phyloP scores from a whole-genome alignment of 257 asterid genomes.

The Perilla frutescens region DNA sequence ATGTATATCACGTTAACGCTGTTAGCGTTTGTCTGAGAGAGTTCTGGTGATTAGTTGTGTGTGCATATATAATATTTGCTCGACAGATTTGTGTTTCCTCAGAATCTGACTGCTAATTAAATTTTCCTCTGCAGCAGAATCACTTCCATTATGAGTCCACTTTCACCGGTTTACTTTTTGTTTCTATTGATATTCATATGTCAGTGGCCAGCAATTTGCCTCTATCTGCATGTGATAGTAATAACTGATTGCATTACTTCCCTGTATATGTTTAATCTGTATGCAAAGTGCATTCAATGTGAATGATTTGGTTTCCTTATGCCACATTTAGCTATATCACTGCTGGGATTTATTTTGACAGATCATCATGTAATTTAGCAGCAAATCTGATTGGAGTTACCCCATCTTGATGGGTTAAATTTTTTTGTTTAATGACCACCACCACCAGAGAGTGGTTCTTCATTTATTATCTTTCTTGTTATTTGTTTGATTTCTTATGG shows the following conservation, averaged over 20 bases:
- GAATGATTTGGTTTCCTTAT: slow-evolving; percentile 30
- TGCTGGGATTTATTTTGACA: background rate
- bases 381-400: slow-evolving; percentile 26
- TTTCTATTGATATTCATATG: slow-evolving; percentile 24
- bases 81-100: slow-evolving; percentile 9
- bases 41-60: slow-evolving; percentile 18
- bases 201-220: slow-evolving; percentile 20
- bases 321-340: slow-evolving; percentile 18
- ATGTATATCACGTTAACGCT: background rate
- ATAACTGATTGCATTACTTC: slow-evolving; percentile 11
- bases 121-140: slow-evolving; percentile 22
- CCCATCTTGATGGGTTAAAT: slow-evolving; percentile 4
- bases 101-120: slow-evolving; percentile 15
- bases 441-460: slow-evolving; percentile 19
- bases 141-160: background rate
- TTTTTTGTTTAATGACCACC: slow-evolving; percentile 16
- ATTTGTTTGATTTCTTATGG: slow-evolving; percentile 13
- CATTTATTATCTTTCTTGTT: slow-evolving; percentile 23
- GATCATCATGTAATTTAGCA: slow-evolving; percentile 15
- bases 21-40: background rate
- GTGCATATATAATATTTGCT: slow-evolving; percentile 15
- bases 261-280: background rate
- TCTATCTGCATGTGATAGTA: slow-evolving; percentile 22
- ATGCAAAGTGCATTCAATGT: slow-evolving; percentile 16
- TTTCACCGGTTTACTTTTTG: background rate